These are phyloP conservation scores for Pythium rishiriense DNA, from an alignment of 352 stramenopile species.

Conservation along the genomic window DNA sequence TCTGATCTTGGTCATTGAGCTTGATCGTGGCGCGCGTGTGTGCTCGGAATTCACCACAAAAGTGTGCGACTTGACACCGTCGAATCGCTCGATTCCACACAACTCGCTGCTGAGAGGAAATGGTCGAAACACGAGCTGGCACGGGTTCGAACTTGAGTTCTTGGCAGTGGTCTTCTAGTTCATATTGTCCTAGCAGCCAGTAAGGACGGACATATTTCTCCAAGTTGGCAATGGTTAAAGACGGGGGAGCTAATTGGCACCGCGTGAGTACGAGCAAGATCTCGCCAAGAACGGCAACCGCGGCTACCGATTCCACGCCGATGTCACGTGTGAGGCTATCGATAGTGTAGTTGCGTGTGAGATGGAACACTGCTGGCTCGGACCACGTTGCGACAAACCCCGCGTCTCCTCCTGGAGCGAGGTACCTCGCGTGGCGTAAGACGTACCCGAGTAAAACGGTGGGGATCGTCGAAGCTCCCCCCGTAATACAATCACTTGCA, in stretches of 20 bases:
- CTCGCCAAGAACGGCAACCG: slow-evolving; percentile 52
- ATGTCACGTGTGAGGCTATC: slow-evolving; percentile 48
- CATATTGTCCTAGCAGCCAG: slow-evolving; percentile 34
- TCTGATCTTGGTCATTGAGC: background rate
- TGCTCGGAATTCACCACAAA: slow-evolving; percentile 27
- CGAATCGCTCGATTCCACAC: slow-evolving; percentile 74
- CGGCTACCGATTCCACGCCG: slow-evolving; percentile 31
- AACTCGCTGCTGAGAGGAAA: slow-evolving; percentile 29
- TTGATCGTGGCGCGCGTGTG: background rate
- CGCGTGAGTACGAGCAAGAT: slow-evolving; percentile 51
- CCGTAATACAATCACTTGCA: slow-evolving; percentile 43
- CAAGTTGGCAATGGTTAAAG: slow-evolving; percentile 31
- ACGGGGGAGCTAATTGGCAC: slow-evolving; percentile 22
- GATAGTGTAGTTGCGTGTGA: slow-evolving; percentile 49
- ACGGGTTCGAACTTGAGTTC: slow-evolving; percentile 4
- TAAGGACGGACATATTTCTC: slow-evolving; percentile 46
- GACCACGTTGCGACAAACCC: slow-evolving; percentile 30
- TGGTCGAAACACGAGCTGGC: background rate
- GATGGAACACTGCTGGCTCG: slow-evolving; percentile 34
- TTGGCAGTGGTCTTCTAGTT: slow-evolving; percentile 5
- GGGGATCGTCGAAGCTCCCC: slow-evolving; percentile 37
- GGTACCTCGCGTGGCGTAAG: slow-evolving; percentile 44
- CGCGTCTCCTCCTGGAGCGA: background rate
- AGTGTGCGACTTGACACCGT: slow-evolving; percentile 46
- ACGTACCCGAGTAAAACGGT: slow-evolving; percentile 43